Evolutionary conservation across 208 protist species (phyloP), one percentile per base, ranked within the genome.

Genomic region (Leishmania major): DNA sequence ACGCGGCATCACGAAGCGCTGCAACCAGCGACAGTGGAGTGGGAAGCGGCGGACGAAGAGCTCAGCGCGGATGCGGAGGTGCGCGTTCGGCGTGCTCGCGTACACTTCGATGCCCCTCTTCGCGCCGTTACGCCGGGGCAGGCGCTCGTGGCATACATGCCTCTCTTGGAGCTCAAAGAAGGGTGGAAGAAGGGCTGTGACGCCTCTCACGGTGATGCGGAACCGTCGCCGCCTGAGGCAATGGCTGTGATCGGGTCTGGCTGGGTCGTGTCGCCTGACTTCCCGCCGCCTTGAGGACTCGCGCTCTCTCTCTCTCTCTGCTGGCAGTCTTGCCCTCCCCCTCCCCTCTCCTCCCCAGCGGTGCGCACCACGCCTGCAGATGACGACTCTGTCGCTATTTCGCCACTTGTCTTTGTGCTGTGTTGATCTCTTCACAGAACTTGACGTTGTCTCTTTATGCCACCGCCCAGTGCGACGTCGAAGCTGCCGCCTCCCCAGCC

Each of bases 121-220:
- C 91, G 93, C 4, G 90, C 91, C n/a, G 28, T 92, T n/a, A 88
- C 90, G 17, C 13, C 89, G 8, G 93, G 93, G 11, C 93, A 96
- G 82, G 86, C 87, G 53, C 77, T 95, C 7, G 91, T 95, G 51
- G 77, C 85, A 2, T 95, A 96, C 82, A 55, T 79, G 15, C 59
- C 87, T 10, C 55, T 77, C 43, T 0, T 57, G 6, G 76, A 31
- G n/a, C 49, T 90, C 22, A 37, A 31, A 55, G 19, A 19, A 31
- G 43, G 37, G n/a, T 47, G 45, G 19, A 11, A 8, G 45, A 35
- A 40, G 31, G 3, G 72, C 35, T 25, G 74, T 40, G 62, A 5
- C 75, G 19, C 51, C n/a, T 47, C 51, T 37, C 55, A 8, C 75
- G 13, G 31, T 10, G 35, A 78, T 37, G 57, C 75, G 28, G 22